These are phyloP conservation scores for Agarophyton chilense DNA, from an alignment of 23 red algal species.

Conservation along the genomic window DNA sequence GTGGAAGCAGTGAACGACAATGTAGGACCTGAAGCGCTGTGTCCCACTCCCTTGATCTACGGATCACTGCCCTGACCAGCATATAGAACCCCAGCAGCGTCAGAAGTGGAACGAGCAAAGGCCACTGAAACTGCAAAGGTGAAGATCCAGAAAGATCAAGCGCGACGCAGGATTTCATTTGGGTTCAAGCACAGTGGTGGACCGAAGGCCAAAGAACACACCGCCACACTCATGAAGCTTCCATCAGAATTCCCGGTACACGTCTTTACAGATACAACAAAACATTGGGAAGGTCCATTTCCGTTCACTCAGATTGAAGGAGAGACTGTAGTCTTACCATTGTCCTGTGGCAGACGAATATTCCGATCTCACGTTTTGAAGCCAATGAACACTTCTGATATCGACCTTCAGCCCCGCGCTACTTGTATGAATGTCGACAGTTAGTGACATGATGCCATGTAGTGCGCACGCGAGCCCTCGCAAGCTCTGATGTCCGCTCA, in stretches of 20 bases:
- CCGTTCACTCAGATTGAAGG: conserved; percentile 22
- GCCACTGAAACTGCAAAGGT: neutral
- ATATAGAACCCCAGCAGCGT: neutral
- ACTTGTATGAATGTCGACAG: no score
- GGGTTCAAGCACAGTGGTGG: neutral
- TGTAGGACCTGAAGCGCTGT: conserved; percentile 20
- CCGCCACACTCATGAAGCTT: neutral
- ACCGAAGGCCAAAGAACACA: neutral
- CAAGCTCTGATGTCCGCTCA: no score
- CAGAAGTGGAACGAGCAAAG: neutral
- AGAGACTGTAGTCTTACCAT: conserved; percentile 4
- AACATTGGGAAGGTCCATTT: conserved; percentile 19
- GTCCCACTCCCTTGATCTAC: neutral
- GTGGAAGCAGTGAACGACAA: conserved; percentile 10
- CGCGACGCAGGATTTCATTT: conserved; percentile 12
- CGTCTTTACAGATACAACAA: neutral
- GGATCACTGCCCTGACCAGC: conserved; percentile 8
- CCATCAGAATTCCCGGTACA: neutral
- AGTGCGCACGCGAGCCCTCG: no score
- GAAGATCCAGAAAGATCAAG: conserved; percentile 12
- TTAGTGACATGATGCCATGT: no score
- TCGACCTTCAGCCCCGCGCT: no score
- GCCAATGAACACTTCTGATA: no score
- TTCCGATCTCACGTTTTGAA: conserved; percentile 8
- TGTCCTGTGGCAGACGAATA: neutral